Evolutionary conservation across 2,329 filamentous ascomycete genomes (phyloP).

Genomic region (Emergomyces africanus): DNA sequence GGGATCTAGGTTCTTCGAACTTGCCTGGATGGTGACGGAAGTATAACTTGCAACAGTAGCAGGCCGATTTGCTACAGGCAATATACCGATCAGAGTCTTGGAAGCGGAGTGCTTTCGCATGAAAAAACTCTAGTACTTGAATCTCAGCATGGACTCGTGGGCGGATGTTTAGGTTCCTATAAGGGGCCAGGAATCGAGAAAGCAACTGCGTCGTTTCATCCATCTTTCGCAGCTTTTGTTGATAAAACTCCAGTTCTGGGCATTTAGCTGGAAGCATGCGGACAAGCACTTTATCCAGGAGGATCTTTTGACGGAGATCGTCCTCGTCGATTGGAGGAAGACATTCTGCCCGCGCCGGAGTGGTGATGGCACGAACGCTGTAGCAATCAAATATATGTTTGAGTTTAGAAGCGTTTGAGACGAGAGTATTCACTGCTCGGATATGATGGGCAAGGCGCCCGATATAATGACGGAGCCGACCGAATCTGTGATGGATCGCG

Average conservation of each 20-base stretch:
- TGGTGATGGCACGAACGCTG: constrained; percentile 13
- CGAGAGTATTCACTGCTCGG: constrained; percentile 26
- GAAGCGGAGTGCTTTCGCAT: constrained; percentile 21
- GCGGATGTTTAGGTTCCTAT: constrained; percentile 14
- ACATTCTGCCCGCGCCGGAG: constrained; percentile 3
- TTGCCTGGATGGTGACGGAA: constrained; percentile 18
- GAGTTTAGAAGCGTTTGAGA: constrained; percentile 22
- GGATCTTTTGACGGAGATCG: constrained; percentile 8
- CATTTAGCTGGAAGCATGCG: constrained; percentile 15
- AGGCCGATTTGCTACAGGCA: constrained; percentile 41
- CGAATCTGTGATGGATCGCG: constrained; percentile 13
- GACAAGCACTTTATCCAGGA: constrained; percentile 14
- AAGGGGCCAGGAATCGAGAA: constrained; percentile 15
- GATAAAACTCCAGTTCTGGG: constrained; percentile 7
- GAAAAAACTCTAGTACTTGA: constrained; percentile 37
- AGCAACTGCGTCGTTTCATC: constrained; percentile 17
- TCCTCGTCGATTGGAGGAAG: constrained; percentile 9
- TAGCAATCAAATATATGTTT: constrained; percentile 21
- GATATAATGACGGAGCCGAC: constrained; percentile 28
- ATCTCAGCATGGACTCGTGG: constrained; percentile 34
- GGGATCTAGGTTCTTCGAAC: constrained; percentile 15
- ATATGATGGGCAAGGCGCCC: constrained; percentile 35
- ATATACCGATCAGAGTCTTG: constrained; percentile 33
- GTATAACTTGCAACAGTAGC: constrained; percentile 34
- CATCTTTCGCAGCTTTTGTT: constrained; percentile 16